Base-by-base conservation (phyloP, 805 yeast species). In the Nematodospora valgi region DNA sequence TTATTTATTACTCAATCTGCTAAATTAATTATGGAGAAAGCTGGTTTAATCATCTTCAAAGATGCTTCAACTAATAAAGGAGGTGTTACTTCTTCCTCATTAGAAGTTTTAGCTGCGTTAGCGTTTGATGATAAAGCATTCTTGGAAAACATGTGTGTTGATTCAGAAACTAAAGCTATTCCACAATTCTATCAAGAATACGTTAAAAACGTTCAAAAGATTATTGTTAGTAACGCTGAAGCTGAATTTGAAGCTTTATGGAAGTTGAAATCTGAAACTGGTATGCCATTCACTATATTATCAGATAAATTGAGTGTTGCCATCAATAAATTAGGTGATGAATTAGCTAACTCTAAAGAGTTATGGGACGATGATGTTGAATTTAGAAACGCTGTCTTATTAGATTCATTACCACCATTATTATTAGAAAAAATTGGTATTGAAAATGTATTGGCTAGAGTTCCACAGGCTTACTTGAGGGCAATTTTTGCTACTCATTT, bases 41-140 rank as follows among this genome's bases (percentile, higher is more conserved):
- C 95, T 21, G 98, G 98, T 25, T 80, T 86, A 34, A 60, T 88
- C 35, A 72, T 93, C 35, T 86, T 86, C 67, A 93, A 93, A 62
- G 98, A 91, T 69, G 96, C 98, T 11, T 86, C 96, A 9, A 88
- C 97, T 29, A 91, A 91, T 67, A 91, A 91, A 66, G 98, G 98
- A 54, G 98, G 98, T 67, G 98, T 91, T 35, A 91, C 98, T 2
- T 89, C 97, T 2, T 88, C 97, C 2, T 89, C 97, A 2, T 70
- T 86, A 49, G 98, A 91, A 63, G 98, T 91, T 9, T 74, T 91
- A 48, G 96, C 97, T 7, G 91, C 98, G 2, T 76, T 91, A 41
- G 82, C 96, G 3, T 82, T 93, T 54, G 88, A 81, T 52, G 98
- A 91, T 60, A 76, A 73, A 34, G 85, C 80, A 23, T 93, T 91